Conservation (phyloP, 305 asterid genomes). For the Fraxinus paxiana region DNA sequence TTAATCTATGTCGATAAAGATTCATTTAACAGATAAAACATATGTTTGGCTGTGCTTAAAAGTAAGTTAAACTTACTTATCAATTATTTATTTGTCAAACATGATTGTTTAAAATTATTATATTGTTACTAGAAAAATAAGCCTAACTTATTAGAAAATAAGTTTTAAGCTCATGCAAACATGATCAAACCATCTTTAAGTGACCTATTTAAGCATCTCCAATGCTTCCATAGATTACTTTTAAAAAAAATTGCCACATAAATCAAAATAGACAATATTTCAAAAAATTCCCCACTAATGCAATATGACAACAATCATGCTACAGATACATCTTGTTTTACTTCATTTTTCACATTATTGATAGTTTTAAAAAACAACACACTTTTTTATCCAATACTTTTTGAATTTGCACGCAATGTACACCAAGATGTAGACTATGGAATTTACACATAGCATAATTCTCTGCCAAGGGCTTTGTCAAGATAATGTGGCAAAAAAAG, state of each 20-base stretch:
- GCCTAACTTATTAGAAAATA: background rate
- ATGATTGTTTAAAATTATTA: background rate
- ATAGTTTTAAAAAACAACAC: background rate
- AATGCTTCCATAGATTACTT: background rate
- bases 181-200: background rate
- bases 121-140: background rate
- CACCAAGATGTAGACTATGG: background rate
- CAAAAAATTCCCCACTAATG: background rate
- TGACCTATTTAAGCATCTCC: background rate
- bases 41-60: background rate
- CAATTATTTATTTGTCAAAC: background rate
- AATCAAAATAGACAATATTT: background rate
- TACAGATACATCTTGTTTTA: background rate
- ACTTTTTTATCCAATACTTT: background rate
- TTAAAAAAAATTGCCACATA: background rate
- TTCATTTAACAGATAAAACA: background rate
- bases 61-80: background rate
- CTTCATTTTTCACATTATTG: background rate
- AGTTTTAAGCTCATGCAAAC: background rate
- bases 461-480: background rate
- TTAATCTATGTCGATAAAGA: background rate
- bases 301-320: background rate
- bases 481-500: background rate
- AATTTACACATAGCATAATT: background rate
- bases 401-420: background rate